Evolutionary conservation across 257 asterid genomes (phyloP), one percentile per base, ranked within the genome.

Genomic region (Salvia splendens): DNA sequence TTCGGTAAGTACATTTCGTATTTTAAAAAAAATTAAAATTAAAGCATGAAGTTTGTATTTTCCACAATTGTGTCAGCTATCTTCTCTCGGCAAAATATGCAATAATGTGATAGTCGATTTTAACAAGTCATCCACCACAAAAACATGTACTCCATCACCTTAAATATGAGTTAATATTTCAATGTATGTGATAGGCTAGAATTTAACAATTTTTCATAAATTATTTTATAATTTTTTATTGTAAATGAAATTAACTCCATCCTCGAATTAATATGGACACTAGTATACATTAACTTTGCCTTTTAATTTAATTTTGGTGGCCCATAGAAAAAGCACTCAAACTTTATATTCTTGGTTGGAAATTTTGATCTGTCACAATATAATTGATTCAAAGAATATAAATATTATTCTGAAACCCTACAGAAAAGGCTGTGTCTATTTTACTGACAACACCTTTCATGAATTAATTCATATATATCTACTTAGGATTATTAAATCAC

Each of bases 351-450:
- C 8, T 40, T 40, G 2, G 45, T 40, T 40, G 1, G 12, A 58
- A 15, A 12, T 14, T n/a, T 46, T 15, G 41, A 64, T 35, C 62
- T 12, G 42, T 55, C 61, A 55, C 2, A n/a, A 36, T 67, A 57
- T 41, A 40, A 54, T 36, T 14, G 40, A 6, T 10, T 1, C 2
- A 74, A 61, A 50, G 73, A 43, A 55, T 68, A 68, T 67, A 69
- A 63, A 35, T 68, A 43, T 67, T 6, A 30, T 55, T 67, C 80
- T 75, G 80, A 68, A 50, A 5, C 71, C 71, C 61, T 64, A 63
- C 58, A 8, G 71, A 35, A 64, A 79, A 79, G 60, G 79, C 79
- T 72, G 84, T 32, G 49, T 51, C 77, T 79, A 68, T 62, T 32
- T 56, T 55, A 46, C 67, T 78, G 66, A 51, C 64, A 64, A 65